Evolutionary conservation across 768 basidiomycete genomes (phyloP), one percentile per base, ranked within the genome.

Genomic region (Macrocybe gigantea): DNA sequence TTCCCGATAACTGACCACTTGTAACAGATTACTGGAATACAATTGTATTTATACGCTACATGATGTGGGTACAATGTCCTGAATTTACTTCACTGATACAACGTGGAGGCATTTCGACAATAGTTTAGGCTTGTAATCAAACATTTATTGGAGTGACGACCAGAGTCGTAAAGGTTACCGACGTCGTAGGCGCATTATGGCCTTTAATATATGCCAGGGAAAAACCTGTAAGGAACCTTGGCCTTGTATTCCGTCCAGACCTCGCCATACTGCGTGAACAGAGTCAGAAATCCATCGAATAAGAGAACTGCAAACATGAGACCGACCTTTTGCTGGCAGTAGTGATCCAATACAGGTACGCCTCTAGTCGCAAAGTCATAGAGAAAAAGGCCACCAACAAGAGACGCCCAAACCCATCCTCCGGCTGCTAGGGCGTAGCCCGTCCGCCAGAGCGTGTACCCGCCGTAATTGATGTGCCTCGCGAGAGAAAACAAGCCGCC

Each of bases 391-490:
- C 36, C 48, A 6, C 41, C 44, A 8, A 45, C 11, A 6, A 52
- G n/a, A 5, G 33, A 46, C 9, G 47, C 38, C 51, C 51, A 52
- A 1, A 49, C 45, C 51, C 51, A 52, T 0, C 51, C 48, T 12
- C 48, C 51, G 5, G 47, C 40, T 5, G 58, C 46, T 7, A 59
- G 48, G 3, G 56, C 54, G 35, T 55, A 59, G 9, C 60, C 61
- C 2, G 49, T 40, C 35, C 56, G 49, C 59, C 60, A 59, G 44
- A 62, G 48, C 12, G 49, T 44, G 38, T 59, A 59, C 6, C 61
- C 61, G 6, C 53, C 50, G 34, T 57, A 62, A 15, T 62, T 62
- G 7, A 57, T 54, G 39, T 62, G 61, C 10, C 61, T 53, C 13
- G 56, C 59, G 30, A 62, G 33, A 5, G 49, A 55, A 42, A 60